Percentiles rank a stretch among this genome's conserved stretches.
Evolutionary conservation across 2,329 filamentous ascomycete genomes (phyloP).

Genomic region (Iodosphaeria phyllophila): DNA sequence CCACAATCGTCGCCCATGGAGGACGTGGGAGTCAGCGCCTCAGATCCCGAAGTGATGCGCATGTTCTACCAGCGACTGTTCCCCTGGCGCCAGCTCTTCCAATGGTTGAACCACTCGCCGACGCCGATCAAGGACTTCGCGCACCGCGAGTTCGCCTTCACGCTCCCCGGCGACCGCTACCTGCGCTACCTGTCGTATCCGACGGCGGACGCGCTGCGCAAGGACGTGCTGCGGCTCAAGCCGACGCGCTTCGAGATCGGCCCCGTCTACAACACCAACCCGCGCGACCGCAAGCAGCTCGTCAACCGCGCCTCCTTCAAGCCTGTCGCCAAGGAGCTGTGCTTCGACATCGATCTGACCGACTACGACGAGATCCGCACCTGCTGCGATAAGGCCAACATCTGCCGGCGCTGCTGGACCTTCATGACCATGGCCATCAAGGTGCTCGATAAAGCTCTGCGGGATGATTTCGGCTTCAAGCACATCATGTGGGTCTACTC

Average conservation of each 20-base stretch:
- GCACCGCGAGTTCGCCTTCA: slow-evolving; percentile 91
- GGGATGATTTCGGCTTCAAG: slow-evolving; percentile 90
- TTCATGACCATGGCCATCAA: slow-evolving; percentile 98
- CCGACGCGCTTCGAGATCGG: slow-evolving; percentile 96
- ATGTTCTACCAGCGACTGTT: slow-evolving; percentile 93
- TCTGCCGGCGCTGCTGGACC: slow-evolving; percentile 86
- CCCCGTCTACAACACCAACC: slow-evolving; percentile 89
- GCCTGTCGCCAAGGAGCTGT: slow-evolving; percentile 79
- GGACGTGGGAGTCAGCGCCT: slow-evolving; percentile 24
- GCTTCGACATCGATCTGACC: slow-evolving; percentile 98
- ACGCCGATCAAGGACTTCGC: slow-evolving; percentile 74
- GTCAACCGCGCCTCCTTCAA: slow-evolving; percentile 67
- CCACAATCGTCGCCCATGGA: not conserved
- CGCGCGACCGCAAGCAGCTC: slow-evolving; percentile 77
- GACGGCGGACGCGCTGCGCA: slow-evolving; percentile 50
- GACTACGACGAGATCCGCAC: slow-evolving; percentile 96
- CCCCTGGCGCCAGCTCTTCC: slow-evolving; percentile 84
- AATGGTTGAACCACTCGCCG: slow-evolving; percentile 92
- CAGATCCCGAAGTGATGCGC: slow-evolving; percentile 71
- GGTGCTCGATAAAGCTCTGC: slow-evolving; percentile 68
- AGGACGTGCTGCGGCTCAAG: slow-evolving; percentile 74
- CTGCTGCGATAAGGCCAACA: slow-evolving; percentile 84
- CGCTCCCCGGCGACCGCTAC: slow-evolving; percentile 80
- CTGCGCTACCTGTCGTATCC: slow-evolving; percentile 67
- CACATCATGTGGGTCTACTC: slow-evolving; percentile 99